Percentiles rank a stretch among this genome's conserved stretches.
Conservation (phyloP, 352 stramenopile genomes). For the Phytophthora foliorum region DNA sequence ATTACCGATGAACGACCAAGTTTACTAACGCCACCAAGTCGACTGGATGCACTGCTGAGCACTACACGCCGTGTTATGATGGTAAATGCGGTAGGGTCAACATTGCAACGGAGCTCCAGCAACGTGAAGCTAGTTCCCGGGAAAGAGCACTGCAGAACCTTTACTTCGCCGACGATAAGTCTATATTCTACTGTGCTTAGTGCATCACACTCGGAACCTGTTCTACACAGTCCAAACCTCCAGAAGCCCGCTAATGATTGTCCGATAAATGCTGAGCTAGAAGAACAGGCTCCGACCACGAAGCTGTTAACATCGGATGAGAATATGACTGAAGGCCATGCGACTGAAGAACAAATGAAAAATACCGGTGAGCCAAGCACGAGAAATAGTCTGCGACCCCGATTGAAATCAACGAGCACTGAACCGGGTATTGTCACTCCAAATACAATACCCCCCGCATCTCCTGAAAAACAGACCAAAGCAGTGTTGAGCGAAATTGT, state of each 20-base stretch:
- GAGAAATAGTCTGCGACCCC: constrained; percentile 3
- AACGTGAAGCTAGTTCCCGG: constrained; percentile 1
- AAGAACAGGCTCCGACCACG: neutral
- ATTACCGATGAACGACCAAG: constrained; percentile 63
- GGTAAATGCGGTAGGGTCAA: constrained; percentile 16
- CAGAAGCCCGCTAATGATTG: neutral
- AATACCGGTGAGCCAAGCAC: neutral
- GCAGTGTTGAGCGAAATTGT: neutral
- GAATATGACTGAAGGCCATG: neutral
- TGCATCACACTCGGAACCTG: constrained; percentile 26
- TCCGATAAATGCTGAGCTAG: neutral
- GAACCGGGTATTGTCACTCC: neutral
- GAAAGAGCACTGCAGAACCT: constrained; percentile 10
- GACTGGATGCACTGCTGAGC: constrained; percentile 21
- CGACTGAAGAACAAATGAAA: constrained; percentile 3
- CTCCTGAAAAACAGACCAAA: neutral
- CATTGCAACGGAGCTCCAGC: constrained; percentile 14
- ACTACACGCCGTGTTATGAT: constrained; percentile 29
- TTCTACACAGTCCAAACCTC: constrained; percentile 14
- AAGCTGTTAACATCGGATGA: neutral
- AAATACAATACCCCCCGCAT: neutral
- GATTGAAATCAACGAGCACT: constrained; percentile 5
- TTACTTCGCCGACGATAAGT: constrained; percentile 3
- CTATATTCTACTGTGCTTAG: constrained; percentile 11
- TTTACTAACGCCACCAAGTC: constrained; percentile 20